Evolutionary conservation across 2,329 filamentous ascomycete species (phyloP).

Genomic region (Sarocladium brachiariae): DNA sequence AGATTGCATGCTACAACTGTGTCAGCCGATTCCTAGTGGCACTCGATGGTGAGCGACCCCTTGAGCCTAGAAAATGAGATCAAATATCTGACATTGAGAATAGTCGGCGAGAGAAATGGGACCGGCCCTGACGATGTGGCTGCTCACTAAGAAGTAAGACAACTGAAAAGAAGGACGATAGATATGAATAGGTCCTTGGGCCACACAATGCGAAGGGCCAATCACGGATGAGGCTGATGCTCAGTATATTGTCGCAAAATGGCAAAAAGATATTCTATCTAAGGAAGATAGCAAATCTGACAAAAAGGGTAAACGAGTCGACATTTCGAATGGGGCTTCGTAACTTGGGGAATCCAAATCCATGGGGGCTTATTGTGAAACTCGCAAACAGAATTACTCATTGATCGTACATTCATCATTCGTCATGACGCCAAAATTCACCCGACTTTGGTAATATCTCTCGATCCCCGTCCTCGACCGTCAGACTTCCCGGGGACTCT

Average conservation of each 20-base stretch:
- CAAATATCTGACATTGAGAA: background rate
- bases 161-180: too few relatives aligned
- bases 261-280: constrained; percentile 34
- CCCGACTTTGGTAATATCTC: background rate
- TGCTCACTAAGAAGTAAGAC: constrained; percentile 24
- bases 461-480: background rate
- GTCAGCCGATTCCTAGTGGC: constrained; percentile 80
- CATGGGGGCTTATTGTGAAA: too few relatives aligned
- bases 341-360: too few relatives aligned
- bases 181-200: background rate
- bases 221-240: background rate
- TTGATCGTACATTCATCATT: constrained; percentile 9
- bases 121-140: constrained; percentile 38
- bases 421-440: constrained; percentile 4
- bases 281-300: constrained; percentile 22
- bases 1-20: constrained; percentile 72
- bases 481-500: background rate
- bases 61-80: too few relatives aligned
- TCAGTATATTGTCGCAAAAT: background rate
- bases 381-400: background rate
- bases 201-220: background rate
- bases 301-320: constrained; percentile 13
- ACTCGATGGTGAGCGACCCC: constrained; percentile 55
- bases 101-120: constrained; percentile 52
- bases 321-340: too few relatives aligned